Evolutionary conservation across 1,284 basidiomycete genomes (phyloP).

Genomic region (Anthracocystis panici-leucophaei): DNA sequence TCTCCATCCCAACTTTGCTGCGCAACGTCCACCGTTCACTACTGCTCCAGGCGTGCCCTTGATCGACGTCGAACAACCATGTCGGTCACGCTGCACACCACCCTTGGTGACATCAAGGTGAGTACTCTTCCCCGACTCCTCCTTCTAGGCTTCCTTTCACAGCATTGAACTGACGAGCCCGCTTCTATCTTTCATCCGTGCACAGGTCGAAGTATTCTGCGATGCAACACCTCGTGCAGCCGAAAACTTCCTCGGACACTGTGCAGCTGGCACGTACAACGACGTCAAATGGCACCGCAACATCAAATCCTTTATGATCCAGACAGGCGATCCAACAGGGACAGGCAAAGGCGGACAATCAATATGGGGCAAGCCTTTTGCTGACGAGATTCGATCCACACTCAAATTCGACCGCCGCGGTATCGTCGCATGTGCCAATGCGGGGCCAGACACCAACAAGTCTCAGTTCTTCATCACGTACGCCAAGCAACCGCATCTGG

Average conservation of each 20-base stretch:
- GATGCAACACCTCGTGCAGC: conserved; percentile 93
- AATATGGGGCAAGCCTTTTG: conserved; percentile 93
- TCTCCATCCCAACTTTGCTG: neutral
- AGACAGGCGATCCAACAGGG: conserved; percentile 96
- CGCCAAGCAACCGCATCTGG: conserved; percentile 62
- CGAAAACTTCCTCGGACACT: conserved; percentile 96
- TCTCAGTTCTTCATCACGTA: conserved; percentile 68
- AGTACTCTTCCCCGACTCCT: conserved; percentile 71
- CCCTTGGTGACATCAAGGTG: conserved; percentile 90
- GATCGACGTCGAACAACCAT: conserved; percentile 64
- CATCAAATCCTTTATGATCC: conserved; percentile 82
- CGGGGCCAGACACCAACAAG: conserved; percentile 65
- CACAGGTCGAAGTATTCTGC: conserved; percentile 86
- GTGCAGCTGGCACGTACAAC: conserved; percentile 89
- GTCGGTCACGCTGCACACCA: conserved; percentile 96
- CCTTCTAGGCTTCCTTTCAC: neutral
- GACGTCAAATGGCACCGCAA: conserved; percentile 84
- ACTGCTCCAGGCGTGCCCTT: too few relatives aligned
- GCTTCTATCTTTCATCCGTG: neutral
- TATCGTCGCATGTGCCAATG: conserved; percentile 68
- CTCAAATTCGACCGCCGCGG: conserved; percentile 63
- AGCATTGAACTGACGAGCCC: neutral
- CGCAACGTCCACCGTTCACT: neutral
- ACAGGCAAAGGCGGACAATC: conserved; percentile 93
- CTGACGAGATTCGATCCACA: conserved; percentile 83